Evolutionary conservation across 768 basidiomycete genomes (phyloP).

Genomic region (Imleria badia): DNA sequence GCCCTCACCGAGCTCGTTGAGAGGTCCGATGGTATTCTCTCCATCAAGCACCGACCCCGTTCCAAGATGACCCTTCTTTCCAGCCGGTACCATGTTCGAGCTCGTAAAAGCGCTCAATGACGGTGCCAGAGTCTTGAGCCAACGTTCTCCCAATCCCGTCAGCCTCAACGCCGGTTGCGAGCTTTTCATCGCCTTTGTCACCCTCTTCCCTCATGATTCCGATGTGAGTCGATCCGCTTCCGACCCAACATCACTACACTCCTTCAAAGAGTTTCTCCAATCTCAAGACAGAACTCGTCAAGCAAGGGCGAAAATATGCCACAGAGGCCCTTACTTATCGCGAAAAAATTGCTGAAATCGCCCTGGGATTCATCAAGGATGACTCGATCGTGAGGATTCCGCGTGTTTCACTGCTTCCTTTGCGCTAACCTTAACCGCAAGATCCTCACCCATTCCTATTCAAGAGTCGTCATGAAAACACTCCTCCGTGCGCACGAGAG

Average conservation of each 20-base stretch:
- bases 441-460: constrained; percentile 98
- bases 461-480: constrained; percentile 92
- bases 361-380: constrained; percentile 93
- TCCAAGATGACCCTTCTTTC: constrained; percentile 4
- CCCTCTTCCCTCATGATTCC: constrained; percentile 78
- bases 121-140: constrained; percentile 63
- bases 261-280: constrained; percentile 70
- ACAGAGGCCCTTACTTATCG: constrained; percentile 81
- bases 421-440: constrained; percentile 34
- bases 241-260: constrained; percentile 9
- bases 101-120: constrained; percentile 81
- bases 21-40: constrained; percentile 68
- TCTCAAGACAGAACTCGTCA: constrained; percentile 79
- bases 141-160: constrained; percentile 72
- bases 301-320: constrained; percentile 77
- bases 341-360: constrained; percentile 83
- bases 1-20: constrained; percentile 81
- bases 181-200: constrained; percentile 88
- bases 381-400: constrained; percentile 72
- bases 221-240: constrained; percentile 49
- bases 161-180: constrained; percentile 88
- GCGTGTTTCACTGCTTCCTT: constrained; percentile 14
- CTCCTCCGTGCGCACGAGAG: constrained; percentile 85
- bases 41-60: not conserved
- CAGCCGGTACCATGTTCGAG: constrained; percentile 93